These are phyloP conservation scores for Vinca minor DNA, from an alignment of 257 asterid genomes.

Conservation along the genomic window DNA sequence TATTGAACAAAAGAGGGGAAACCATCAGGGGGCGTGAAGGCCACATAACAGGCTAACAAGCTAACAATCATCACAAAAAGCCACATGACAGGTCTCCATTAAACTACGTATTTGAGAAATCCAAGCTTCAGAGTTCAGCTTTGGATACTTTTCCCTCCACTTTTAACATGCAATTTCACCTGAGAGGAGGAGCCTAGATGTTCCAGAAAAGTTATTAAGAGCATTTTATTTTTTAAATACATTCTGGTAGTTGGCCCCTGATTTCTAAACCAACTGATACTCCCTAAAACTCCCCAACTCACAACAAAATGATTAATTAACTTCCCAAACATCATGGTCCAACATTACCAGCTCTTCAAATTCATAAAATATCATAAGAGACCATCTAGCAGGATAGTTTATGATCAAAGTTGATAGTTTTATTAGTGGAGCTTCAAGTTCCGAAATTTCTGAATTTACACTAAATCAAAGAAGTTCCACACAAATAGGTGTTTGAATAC, in stretches of 20 bases:
- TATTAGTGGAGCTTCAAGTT: neutral
- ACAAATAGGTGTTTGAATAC: neutral
- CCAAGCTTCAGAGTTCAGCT: neutral
- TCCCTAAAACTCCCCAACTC: neutral
- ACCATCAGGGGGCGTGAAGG: neutral
- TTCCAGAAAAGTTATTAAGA: neutral
- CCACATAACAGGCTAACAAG: neutral
- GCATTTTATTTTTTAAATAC: neutral
- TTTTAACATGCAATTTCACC: no score
- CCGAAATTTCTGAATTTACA: neutral
- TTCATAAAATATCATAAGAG: neutral
- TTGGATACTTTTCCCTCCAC: neutral
- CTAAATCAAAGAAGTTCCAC: neutral
- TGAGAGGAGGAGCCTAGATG: neutral
- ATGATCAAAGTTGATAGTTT: neutral
- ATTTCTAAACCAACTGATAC: neutral
- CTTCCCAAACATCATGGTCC: neutral
- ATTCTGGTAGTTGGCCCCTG: neutral
- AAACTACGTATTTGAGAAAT: neutral
- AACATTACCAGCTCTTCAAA: neutral
- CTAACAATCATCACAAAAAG: neutral
- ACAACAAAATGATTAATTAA: neutral
- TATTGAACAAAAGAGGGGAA: slow-evolving; percentile 27
- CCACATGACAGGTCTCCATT: neutral
- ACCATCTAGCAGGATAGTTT: neutral